Evolutionary conservation across 2,329 filamentous ascomycete species (phyloP), one percentile per base, ranked within the genome.

Genomic region (Colletotrichum filicis): DNA sequence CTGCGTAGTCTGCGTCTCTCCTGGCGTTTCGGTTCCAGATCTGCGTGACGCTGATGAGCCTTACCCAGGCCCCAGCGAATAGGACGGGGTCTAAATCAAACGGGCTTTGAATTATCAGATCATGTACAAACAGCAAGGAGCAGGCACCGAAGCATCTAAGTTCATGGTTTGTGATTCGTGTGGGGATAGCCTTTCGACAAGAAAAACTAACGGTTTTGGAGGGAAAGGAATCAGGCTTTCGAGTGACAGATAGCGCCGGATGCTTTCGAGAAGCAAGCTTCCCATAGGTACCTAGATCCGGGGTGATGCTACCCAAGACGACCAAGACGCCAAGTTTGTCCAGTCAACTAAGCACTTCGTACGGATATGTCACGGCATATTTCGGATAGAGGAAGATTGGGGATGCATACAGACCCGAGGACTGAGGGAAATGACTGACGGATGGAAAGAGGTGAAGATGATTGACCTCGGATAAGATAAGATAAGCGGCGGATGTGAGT

Each of bases 391-490:
- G 22, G 52, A 52, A n/a, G 28, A 35, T 16, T 22, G 3, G 19
- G 28, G 28, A 58, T n/a, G 26, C 19, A 49, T 4, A 9, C 19
- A 22, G 8, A 49, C 3, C n/a, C 8, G 19, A 22, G 7, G n/a
- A 11, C 19, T 49, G 42, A 22, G 42, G 11, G 16, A 49, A 11
- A 49, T 8, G 42, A 49, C 3, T 9, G 42, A 49, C 7, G 19
- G 42, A 14, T 16, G 37, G 37, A 16, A 4, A 49, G 42, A 32
- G 49, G 60, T 22, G 35, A 19, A 16, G 22, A n/a, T 19, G 30
- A 56, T 24, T 65, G 63, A 66, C 63, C 63, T 66, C 63, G 63
- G 53, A 66, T 35, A 66, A 66, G 53, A 66, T 66, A 66, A 58
- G 56, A 58, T 58, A 58, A 58, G 63, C 6, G 19, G 19, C 53